phyloP scores from a whole-genome alignment of 1,284 basidiomycete genomes.

The Heterobasidion irregulare region DNA sequence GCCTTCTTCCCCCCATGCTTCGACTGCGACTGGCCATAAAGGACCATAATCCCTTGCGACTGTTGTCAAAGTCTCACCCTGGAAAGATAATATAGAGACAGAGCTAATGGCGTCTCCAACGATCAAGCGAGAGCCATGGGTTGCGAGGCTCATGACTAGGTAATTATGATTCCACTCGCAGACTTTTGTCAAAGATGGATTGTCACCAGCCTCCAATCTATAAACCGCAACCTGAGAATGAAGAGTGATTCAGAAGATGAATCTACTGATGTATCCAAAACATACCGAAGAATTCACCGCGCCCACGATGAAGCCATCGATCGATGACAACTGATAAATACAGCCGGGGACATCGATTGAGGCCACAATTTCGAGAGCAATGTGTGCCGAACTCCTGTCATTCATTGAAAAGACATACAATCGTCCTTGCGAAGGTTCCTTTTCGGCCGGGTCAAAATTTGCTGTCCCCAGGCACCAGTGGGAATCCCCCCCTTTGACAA shows the following conservation, averaged over 20 bases:
- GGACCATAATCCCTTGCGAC: constrained; percentile 75
- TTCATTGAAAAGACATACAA: constrained; percentile 38
- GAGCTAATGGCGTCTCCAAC: constrained; percentile 82
- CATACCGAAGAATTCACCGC: constrained; percentile 71
- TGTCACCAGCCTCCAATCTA: constrained; percentile 21
- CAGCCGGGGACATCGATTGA: constrained; percentile 43
- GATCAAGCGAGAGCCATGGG: constrained; percentile 41
- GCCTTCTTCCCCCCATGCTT: constrained; percentile 41
- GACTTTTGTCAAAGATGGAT: constrained; percentile 29
- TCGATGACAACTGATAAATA: constrained; percentile 46
- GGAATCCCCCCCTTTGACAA: constrained; percentile 23
- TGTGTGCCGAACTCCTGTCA: too few species aligned
- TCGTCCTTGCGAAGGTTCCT: constrained; percentile 51
- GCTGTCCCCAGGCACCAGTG: constrained; percentile 59
- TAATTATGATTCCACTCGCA: constrained; percentile 77
- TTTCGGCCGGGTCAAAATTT: constrained; percentile 37
- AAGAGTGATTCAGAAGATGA: background rate
- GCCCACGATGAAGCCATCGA: constrained; percentile 48
- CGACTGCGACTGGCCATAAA: constrained; percentile 60
- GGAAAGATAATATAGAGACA: constrained; percentile 51
- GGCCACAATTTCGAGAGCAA: constrained; percentile 19
- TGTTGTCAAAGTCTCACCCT: constrained; percentile 36
- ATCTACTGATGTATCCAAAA: constrained; percentile 7
- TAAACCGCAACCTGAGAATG: constrained; percentile 41
- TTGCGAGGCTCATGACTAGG: constrained; percentile 56